Percentiles rank a stretch among this genome's conserved stretches.
phyloP scores from a whole-genome alignment of 73 alveolate species.

The Uronychia setigera region DNA sequence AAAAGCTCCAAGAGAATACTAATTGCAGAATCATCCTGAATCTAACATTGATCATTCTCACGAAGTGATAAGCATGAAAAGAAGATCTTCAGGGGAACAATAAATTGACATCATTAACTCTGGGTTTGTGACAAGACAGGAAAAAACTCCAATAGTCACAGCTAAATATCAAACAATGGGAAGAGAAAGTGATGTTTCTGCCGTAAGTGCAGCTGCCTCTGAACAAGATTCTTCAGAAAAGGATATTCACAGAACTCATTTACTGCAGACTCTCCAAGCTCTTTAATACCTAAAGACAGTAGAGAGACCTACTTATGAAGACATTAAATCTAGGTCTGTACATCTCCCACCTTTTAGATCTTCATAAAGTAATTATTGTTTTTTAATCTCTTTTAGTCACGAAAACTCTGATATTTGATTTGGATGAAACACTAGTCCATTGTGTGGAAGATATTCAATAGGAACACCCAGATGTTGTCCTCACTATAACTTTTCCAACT shows the following conservation, averaged over 20 bases:
- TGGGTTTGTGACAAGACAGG: too few species aligned
- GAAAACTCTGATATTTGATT: constrained; percentile 55
- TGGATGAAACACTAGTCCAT: constrained; percentile 71
- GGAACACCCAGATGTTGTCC: constrained; percentile 50
- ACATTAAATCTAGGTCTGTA: constrained; percentile 30
- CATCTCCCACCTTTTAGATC: constrained; percentile 34
- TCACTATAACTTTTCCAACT: constrained; percentile 50
- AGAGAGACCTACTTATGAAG: constrained; percentile 22
- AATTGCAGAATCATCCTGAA: too few species aligned
- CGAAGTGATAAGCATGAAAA: too few species aligned
- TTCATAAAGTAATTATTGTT: background rate
- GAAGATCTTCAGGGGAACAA: too few species aligned
- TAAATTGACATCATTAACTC: too few species aligned
- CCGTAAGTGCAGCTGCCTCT: too few species aligned
- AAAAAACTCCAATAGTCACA: too few species aligned
- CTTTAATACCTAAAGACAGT: constrained; percentile 38
- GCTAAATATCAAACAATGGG: too few species aligned
- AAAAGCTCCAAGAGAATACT: too few species aligned
- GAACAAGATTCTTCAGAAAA: constrained; percentile 18
- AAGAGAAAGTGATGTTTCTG: too few species aligned
- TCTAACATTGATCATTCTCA: too few species aligned
- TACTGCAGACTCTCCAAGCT: constrained; percentile 32
- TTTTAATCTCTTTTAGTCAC: background rate
- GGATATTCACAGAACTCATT: constrained; percentile 44
- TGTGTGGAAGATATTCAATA: constrained; percentile 63